A percentile compares a stretch with the other conserved stretches of the same genome.
phyloP scores from a whole-genome alignment of 225 moss, liverwort and hornwort genomes.

The Sphagnum tenellum region DNA sequence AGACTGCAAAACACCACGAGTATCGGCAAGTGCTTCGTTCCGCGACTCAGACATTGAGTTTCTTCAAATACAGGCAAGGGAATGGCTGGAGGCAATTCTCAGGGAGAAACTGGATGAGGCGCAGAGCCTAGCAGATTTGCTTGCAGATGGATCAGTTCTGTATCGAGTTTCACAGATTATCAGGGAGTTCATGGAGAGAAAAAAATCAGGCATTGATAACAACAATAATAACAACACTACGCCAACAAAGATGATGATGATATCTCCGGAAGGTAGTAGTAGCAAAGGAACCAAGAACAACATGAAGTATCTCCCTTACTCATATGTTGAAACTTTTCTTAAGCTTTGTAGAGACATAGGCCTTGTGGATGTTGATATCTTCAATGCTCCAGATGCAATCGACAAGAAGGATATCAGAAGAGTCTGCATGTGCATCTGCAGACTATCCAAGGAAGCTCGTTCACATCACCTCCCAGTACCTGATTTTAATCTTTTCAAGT shows the following conservation, averaged over 20 bases:
- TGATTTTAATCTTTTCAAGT: conserved; percentile 77
- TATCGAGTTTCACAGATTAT: conserved; percentile 20
- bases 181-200: conserved; percentile 14
- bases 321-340: conserved; percentile 66
- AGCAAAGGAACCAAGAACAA: conserved; percentile 16
- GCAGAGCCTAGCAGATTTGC: conserved; percentile 23
- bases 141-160: conserved; percentile 34
- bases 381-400: conserved; percentile 71
- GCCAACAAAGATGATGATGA: conserved; percentile 6
- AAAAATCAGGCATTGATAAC: conserved; percentile 20
- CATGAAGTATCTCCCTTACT: conserved; percentile 74
- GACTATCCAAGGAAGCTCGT: conserved; percentile 71
- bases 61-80: conserved; percentile 30
- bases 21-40: conserved; percentile 30
- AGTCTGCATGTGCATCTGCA: conserved; percentile 70
- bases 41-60: conserved; percentile 43
- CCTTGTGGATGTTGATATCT: conserved; percentile 68
- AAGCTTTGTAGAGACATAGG: conserved; percentile 82
- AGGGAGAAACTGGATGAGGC: conserved; percentile 20
- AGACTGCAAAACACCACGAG: background rate
- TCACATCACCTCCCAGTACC: conserved; percentile 52
- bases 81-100: conserved; percentile 48
- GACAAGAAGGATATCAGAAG: conserved; percentile 80
- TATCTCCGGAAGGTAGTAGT: conserved; percentile 22
- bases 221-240: background rate